These are phyloP conservation scores for Beta corolliflora DNA, from an alignment of 179 eudicot genomes.

Conservation along the genomic window DNA sequence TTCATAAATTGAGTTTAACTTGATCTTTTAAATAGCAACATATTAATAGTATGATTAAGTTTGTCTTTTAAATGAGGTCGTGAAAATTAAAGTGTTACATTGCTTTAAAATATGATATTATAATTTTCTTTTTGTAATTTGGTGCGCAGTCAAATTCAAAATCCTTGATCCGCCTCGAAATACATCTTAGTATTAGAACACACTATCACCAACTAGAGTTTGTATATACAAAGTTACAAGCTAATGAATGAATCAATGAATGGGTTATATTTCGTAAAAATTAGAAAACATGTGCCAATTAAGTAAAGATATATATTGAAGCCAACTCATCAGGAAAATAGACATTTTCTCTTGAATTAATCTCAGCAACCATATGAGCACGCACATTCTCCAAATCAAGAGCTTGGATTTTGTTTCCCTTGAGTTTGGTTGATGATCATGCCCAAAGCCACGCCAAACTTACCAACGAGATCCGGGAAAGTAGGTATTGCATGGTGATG, in stretches of 20 bases:
- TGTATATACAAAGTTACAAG: neutral
- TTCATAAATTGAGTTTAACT: too few relatives aligned
- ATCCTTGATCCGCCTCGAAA: too few relatives aligned
- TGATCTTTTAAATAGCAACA: too few relatives aligned
- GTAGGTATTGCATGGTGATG: constrained; percentile 6
- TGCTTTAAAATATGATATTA: too few relatives aligned
- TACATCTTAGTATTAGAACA: neutral
- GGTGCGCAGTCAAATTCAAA: too few relatives aligned
- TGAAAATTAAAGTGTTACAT: too few relatives aligned
- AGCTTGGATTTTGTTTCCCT: neutral
- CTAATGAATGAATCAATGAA: neutral
- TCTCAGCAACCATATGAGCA: neutral
- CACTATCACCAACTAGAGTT: neutral
- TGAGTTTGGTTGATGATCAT: neutral
- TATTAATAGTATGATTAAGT: too few relatives aligned
- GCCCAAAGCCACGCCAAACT: constrained; percentile 16
- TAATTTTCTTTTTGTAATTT: too few relatives aligned
- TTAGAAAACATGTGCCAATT: neutral
- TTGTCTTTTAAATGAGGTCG: too few relatives aligned
- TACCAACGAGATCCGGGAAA: constrained; percentile 7
- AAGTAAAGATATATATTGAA: neutral
- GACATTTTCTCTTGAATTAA: neutral
- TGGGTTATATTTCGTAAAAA: neutral
- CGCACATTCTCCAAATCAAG: neutral
- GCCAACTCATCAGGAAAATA: neutral